Evolutionary conservation across 2,329 filamentous ascomycete species (phyloP).

Genomic region (Xylaria sp.): DNA sequence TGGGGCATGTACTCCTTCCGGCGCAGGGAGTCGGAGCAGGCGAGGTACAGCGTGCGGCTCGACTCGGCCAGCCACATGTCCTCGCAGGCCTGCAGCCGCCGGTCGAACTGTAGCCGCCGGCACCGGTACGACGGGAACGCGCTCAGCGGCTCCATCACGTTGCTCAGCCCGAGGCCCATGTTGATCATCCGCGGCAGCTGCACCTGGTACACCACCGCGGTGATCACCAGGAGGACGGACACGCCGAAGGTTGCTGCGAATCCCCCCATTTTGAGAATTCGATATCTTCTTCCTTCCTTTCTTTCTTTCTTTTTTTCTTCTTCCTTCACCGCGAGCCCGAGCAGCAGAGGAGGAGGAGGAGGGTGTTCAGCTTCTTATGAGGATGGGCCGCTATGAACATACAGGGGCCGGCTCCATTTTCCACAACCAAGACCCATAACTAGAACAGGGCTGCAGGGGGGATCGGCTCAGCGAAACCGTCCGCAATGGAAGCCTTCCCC

Average conservation of each 20-base stretch:
- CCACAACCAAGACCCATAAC: too few relatives aligned
- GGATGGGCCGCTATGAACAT: too few relatives aligned
- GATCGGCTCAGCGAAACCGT: too few relatives aligned
- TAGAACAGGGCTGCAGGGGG: too few relatives aligned
- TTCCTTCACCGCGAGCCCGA: too few relatives aligned
- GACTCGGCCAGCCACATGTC: conserved; percentile 39
- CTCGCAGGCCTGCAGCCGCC: conserved; percentile 36
- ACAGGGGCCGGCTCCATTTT: too few relatives aligned
- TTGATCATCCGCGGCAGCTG: conserved; percentile 24
- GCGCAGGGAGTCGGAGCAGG: conserved; percentile 30
- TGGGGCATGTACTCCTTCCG: conserved; percentile 33
- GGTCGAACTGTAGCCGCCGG: conserved; percentile 30
- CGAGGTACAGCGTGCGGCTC: conserved; percentile 37
- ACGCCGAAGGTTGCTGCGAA: neutral
- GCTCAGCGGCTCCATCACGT: conserved; percentile 30
- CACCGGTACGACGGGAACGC: conserved; percentile 35
- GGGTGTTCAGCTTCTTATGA: too few relatives aligned
- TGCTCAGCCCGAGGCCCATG: conserved; percentile 29
- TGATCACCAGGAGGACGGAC: conserved; percentile 11
- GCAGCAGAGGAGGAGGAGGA: too few relatives aligned
- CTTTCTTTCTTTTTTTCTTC: too few relatives aligned
- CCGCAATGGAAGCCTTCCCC: too few relatives aligned
- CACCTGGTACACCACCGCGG: conserved; percentile 23
- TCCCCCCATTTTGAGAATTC: neutral
- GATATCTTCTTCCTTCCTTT: too few relatives aligned